Evolutionary conservation across 2,329 filamentous ascomycete species (phyloP).

Genomic region (Dactylonectria estremocensis): DNA sequence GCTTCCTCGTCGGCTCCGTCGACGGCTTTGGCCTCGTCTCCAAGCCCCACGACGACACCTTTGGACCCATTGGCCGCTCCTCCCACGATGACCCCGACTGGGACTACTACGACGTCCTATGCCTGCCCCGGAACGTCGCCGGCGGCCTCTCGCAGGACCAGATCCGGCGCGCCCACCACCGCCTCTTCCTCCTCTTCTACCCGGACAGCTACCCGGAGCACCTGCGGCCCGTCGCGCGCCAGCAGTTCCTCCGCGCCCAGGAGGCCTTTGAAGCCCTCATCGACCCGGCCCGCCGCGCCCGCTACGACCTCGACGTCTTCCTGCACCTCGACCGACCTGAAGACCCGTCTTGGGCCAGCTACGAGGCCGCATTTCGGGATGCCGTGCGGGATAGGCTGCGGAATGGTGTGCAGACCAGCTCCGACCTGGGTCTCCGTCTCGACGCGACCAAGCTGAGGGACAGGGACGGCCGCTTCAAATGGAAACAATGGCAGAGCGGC

Average conservation of each 20-base stretch:
- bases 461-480: slow-evolving; percentile 1
- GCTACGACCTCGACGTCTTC: slow-evolving; percentile 57
- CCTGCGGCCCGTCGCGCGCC: slow-evolving; percentile 56
- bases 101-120: slow-evolving; percentile 63
- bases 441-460: slow-evolving; percentile 47
- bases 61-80: neutral
- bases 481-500: slow-evolving; percentile 28
- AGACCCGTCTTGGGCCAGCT: slow-evolving; percentile 38
- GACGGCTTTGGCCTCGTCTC: slow-evolving; percentile 31
- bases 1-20: slow-evolving; percentile 29
- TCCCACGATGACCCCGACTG: slow-evolving; percentile 37
- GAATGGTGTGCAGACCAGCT: slow-evolving; percentile 48
- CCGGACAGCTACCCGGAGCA: slow-evolving; percentile 59
- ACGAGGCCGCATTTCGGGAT: slow-evolving; percentile 41
- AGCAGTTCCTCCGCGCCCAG: slow-evolving; percentile 59
- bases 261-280: slow-evolving; percentile 65
- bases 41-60: slow-evolving; percentile 9
- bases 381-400: slow-evolving; percentile 40
- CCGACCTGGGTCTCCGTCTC: slow-evolving; percentile 58
- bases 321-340: slow-evolving; percentile 38
- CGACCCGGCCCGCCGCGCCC: slow-evolving; percentile 58
- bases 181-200: slow-evolving; percentile 62
- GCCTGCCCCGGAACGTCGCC: slow-evolving; percentile 54
- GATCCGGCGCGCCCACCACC: slow-evolving; percentile 62
- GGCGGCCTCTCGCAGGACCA: slow-evolving; percentile 49